Evolutionary conservation across 108 stramenopile genomes (phyloP).

Genomic region (Nitzschia sp.): DNA sequence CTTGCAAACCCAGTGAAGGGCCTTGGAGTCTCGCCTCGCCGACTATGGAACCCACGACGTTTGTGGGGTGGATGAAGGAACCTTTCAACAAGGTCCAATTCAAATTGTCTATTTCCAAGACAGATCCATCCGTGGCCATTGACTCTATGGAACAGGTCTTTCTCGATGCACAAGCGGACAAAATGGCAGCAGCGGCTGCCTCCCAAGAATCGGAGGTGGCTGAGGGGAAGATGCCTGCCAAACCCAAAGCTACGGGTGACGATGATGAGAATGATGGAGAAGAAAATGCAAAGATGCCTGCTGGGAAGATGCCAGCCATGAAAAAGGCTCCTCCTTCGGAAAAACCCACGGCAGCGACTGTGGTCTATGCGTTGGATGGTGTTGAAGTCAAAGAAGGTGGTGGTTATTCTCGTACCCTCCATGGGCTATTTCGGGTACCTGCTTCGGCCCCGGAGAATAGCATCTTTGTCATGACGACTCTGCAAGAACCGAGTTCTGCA

Average conservation of each 20-base stretch:
- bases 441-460: background rate
- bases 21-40: constrained; percentile 11
- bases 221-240: background rate
- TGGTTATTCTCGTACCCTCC: constrained; percentile 11
- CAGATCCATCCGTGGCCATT: constrained; percentile 3
- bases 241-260: constrained; percentile 1
- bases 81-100: constrained; percentile 15
- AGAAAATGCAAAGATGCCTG: constrained; percentile 1
- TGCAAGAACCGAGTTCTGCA: background rate
- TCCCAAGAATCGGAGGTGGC: background rate
- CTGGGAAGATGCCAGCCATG: background rate
- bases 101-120: constrained; percentile 18
- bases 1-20: background rate
- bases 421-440: constrained; percentile 21
- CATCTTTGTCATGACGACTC: constrained; percentile 15
- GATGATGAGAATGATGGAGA: constrained; percentile 18
- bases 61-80: constrained; percentile 26
- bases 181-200: background rate
- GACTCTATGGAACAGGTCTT: constrained; percentile 24
- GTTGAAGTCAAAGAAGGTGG: background rate
- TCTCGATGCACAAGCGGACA: constrained; percentile 23
- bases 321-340: constrained; percentile 1
- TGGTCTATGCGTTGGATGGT: background rate
- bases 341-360: background rate
- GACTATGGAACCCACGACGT: background rate